Evolutionary conservation across 805 yeast species (phyloP), one percentile per base, ranked within the genome.

Genomic region (Clavispora santaluciae): DNA sequence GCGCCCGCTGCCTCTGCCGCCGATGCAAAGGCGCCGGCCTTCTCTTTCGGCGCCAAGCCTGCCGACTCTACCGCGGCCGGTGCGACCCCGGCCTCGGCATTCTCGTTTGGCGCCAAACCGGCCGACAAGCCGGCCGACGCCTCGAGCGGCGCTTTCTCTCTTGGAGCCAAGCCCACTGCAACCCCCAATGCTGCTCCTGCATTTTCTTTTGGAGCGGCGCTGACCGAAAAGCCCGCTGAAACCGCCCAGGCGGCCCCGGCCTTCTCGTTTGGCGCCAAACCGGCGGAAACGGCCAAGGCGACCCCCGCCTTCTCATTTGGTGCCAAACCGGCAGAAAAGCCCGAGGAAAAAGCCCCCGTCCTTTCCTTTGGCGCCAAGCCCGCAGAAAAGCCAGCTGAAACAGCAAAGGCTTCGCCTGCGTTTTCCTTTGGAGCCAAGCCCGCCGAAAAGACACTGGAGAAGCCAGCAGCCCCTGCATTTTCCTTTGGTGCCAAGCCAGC

Each of bases 211-310:
- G 51, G 40, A 13, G 40, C 35, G 42, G 49, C 31, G 33, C 40
- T 22, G 15, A 13, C 39, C 8, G 35, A 30, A 22, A 20, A 22
- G 39, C 47, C 45, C 22, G 44, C 40, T n/a, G 18, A 39, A n/a
- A n/a, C 38, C 12, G 51, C 42, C 22, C 33, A 51, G 6, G 43
- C 41, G 25, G 46, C 43, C 17, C 46, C 59, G 7, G 43, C 53
- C 15, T 26, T 42, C 16, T 40, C 51, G 2, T 21, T 25, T n/a
- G 28, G 30, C 6, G 24, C 36, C 6, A 34, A 34, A 12, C 25
- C 35, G 7, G 25, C 25, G 6, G 33, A 37, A n/a, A 23, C 20
- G 6, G 23, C 22, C 17, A 25, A 22, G 13, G 33, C 13, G 13
- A 30, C 29, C 12, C 42, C 49, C 8, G 34, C 45, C 9, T 26